These are phyloP conservation scores for Tetrahymena elliotti DNA, from an alignment of 73 alveolate species.

Conservation along the genomic window DNA sequence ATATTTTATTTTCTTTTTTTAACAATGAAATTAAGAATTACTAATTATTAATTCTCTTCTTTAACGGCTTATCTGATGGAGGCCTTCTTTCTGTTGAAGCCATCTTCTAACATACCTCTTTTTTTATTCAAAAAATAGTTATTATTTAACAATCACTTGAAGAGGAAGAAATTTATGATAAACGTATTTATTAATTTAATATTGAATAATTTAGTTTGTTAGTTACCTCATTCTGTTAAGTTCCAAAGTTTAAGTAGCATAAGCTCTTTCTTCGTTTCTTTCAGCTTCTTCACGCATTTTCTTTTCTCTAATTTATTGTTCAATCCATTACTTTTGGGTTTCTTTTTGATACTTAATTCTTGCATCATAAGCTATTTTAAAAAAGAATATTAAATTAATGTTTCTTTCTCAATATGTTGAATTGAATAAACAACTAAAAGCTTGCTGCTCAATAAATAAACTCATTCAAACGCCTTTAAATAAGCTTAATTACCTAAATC, in stretches of 20 bases:
- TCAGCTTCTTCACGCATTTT: background rate
- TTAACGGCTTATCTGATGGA: background rate
- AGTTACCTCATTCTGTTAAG: background rate
- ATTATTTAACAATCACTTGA: background rate
- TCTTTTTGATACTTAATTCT: background rate
- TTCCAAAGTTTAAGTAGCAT: background rate
- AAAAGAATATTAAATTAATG: background rate
- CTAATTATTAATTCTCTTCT: background rate
- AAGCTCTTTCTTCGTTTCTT: background rate
- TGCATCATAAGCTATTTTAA: background rate
- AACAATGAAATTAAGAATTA: background rate
- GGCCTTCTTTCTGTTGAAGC: background rate
- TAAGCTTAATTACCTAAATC: background rate
- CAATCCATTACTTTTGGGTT: background rate
- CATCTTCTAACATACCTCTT: background rate
- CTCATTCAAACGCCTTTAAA: background rate
- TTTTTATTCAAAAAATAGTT: background rate
- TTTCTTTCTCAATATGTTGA: background rate
- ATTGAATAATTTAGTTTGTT: background rate
- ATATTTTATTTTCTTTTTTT: background rate
- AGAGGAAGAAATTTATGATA: background rate
- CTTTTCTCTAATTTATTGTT: background rate
- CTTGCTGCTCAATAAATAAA: background rate
- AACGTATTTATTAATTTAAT: background rate
- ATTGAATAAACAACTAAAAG: background rate